A percentile compares a stretch with the other conserved stretches of the same genome.
phyloP scores from a whole-genome alignment of 305 asterid species.

The Fraxinus greggii region DNA sequence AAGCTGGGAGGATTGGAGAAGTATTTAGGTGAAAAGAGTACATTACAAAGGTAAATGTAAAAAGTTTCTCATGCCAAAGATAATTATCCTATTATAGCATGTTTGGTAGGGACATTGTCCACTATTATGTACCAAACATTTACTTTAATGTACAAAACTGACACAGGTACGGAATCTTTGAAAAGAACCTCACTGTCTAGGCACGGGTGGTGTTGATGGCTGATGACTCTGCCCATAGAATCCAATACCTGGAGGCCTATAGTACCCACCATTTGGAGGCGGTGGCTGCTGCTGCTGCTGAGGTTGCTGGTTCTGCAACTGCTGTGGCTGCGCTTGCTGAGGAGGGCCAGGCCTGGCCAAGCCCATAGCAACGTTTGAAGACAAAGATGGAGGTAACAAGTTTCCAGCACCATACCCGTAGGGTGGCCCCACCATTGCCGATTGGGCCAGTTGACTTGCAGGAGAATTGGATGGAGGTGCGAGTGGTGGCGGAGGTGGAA shows the following conservation, averaged over 20 bases:
- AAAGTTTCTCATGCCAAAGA: slow-evolving; percentile 26
- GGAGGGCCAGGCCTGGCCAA: slow-evolving; percentile 53
- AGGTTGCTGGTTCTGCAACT: slow-evolving; percentile 40
- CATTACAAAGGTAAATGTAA: slow-evolving; percentile 5
- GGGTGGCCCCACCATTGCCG: slow-evolving; percentile 61
- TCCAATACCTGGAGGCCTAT: slow-evolving; percentile 72
- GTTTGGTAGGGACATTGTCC: not conserved
- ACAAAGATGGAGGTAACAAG: slow-evolving; percentile 48
- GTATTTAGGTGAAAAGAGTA: not conserved
- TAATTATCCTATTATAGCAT: slow-evolving; percentile 26
- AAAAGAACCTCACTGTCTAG: slow-evolving; percentile 51
- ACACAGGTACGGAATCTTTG: slow-evolving; percentile 24
- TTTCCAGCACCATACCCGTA: slow-evolving; percentile 54
- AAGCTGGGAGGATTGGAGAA: not conserved
- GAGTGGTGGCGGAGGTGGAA: slow-evolving; percentile 57
- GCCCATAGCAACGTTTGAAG: slow-evolving; percentile 44
- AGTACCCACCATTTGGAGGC: slow-evolving; percentile 60
- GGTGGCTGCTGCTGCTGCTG: slow-evolving; percentile 39
- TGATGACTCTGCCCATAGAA: slow-evolving; percentile 81
- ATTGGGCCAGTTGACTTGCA: slow-evolving; percentile 45
- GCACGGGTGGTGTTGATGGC: slow-evolving; percentile 68
- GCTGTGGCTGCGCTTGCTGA: slow-evolving; percentile 57
- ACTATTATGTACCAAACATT: not conserved
- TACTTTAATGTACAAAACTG: slow-evolving; percentile 50
- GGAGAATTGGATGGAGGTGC: slow-evolving; percentile 49